Evolutionary conservation across 2,329 filamentous ascomycete genomes (phyloP).

Genomic region (Teratosphaeriaceae sp.): DNA sequence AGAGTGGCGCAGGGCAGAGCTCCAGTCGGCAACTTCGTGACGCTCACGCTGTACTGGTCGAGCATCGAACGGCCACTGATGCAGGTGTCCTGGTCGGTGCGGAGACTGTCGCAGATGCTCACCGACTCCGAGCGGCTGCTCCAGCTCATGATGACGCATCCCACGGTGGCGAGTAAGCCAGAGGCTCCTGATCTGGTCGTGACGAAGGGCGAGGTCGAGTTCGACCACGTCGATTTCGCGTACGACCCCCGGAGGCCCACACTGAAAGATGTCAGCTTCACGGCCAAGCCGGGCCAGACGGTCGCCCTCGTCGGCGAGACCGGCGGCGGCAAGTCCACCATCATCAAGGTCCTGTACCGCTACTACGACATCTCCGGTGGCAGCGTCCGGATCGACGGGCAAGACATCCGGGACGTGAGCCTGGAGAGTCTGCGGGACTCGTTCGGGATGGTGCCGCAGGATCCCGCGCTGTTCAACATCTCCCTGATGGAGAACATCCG

Average conservation of each 20-base stretch:
- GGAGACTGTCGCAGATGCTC: constrained; percentile 46
- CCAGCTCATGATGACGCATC: constrained; percentile 51
- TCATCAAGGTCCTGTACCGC: constrained; percentile 54
- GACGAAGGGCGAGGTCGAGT: constrained; percentile 45
- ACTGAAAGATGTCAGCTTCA: constrained; percentile 44
- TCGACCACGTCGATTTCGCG: constrained; percentile 49
- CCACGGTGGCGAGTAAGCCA: constrained; percentile 46
- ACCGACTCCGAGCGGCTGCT: constrained; percentile 60
- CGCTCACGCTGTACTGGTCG: constrained; percentile 59
- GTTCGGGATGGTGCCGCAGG: constrained; percentile 60
- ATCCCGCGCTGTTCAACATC: constrained; percentile 57
- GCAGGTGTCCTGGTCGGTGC: constrained; percentile 45
- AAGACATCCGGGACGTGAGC: constrained; percentile 54
- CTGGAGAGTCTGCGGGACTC: constrained; percentile 51
- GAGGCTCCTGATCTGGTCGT: constrained; percentile 41
- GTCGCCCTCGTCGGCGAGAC: constrained; percentile 57
- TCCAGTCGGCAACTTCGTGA: constrained; percentile 56
- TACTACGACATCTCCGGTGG: constrained; percentile 54
- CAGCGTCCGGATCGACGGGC: constrained; percentile 51
- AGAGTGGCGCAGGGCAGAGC: constrained; percentile 45
- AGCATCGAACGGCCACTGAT: constrained; percentile 42
- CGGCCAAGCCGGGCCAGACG: constrained; percentile 47
- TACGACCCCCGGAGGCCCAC: constrained; percentile 50
- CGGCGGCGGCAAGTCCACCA: constrained; percentile 57
- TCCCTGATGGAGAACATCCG: constrained; percentile 59